A percentile compares a stretch with the other conserved stretches of the same genome.
phyloP scores from a whole-genome alignment of 2,329 filamentous ascomycete species.

The Colletotrichum filicis region DNA sequence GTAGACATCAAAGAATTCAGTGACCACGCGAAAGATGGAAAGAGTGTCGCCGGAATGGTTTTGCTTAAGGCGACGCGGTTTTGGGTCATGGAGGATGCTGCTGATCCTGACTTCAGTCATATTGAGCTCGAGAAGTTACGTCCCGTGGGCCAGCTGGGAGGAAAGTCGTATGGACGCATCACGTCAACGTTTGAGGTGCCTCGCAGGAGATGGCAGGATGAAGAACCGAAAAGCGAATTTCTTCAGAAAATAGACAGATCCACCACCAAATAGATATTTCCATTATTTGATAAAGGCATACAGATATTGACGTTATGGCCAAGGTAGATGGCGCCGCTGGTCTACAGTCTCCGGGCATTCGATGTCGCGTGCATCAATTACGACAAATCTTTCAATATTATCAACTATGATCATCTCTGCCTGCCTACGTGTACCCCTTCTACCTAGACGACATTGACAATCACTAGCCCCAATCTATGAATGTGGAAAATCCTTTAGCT shows the following conservation, averaged over 20 bases:
- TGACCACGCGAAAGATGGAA: constrained; percentile 74
- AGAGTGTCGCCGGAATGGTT: constrained; percentile 78
- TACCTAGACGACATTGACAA: too few species aligned
- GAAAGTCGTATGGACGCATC: constrained; percentile 82
- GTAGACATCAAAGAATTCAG: constrained; percentile 82
- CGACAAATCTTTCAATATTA: too few species aligned
- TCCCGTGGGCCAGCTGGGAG: constrained; percentile 82
- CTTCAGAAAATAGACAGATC: neutral
- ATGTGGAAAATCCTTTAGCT: too few species aligned
- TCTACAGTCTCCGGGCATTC: too few species aligned
- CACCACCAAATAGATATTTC: neutral
- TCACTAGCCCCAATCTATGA: too few species aligned
- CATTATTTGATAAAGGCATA: neutral
- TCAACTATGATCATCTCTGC: too few species aligned
- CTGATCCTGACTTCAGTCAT: constrained; percentile 79
- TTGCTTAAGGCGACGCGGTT: constrained; percentile 88
- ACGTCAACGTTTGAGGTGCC: constrained; percentile 78
- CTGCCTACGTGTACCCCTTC: too few species aligned
- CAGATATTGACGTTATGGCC: too few species aligned
- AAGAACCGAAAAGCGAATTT: constrained; percentile 34
- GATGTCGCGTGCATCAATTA: too few species aligned
- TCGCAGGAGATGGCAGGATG: constrained; percentile 38
- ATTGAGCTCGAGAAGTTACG: constrained; percentile 76
- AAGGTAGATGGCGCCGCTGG: too few species aligned
- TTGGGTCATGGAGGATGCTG: constrained; percentile 88